Evolutionary conservation across 2,329 filamentous ascomycete species (phyloP).

Genomic region (Nemania sp.): DNA sequence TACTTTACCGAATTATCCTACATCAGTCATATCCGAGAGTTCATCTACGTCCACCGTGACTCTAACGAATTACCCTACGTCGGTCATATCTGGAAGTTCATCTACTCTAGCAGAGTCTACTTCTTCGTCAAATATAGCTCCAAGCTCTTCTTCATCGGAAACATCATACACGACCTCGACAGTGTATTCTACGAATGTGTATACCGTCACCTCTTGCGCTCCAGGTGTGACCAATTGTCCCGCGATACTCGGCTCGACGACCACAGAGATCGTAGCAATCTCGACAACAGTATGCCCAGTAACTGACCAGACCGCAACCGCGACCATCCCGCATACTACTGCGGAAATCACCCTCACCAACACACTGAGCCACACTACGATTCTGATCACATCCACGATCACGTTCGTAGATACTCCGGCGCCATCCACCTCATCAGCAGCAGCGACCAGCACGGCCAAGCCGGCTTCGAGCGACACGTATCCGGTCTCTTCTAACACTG

Average conservation of each 20-base stretch:
- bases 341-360: slow-evolving; percentile 32
- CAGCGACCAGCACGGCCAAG: too few relatives aligned
- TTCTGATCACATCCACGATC: slow-evolving; percentile 34
- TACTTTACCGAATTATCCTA: too few relatives aligned
- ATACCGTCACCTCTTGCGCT: slow-evolving; percentile 33
- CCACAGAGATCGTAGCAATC: slow-evolving; percentile 36
- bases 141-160: slow-evolving; percentile 14
- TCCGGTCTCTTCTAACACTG: too few relatives aligned
- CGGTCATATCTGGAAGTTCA: too few relatives aligned
- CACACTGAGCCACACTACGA: slow-evolving; percentile 31
- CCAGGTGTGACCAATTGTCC: slow-evolving; percentile 29
- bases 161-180: slow-evolving; percentile 36
- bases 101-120: slow-evolving; percentile 21
- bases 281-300: slow-evolving; percentile 39
- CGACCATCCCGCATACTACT: neutral
- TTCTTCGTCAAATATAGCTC: slow-evolving; percentile 8
- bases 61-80: slow-evolving; percentile 18
- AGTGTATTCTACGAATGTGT: slow-evolving; percentile 35
- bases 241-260: slow-evolving; percentile 30
- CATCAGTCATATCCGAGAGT: too few relatives aligned
- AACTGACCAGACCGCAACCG: slow-evolving; percentile 18
- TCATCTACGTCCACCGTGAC: too few relatives aligned
- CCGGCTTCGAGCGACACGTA: too few relatives aligned
- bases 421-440: slow-evolving; percentile 17
- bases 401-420: slow-evolving; percentile 33